Conservation (phyloP, 2,329 filamentous ascomycete species). For the Exophiala dermatitidis region DNA sequence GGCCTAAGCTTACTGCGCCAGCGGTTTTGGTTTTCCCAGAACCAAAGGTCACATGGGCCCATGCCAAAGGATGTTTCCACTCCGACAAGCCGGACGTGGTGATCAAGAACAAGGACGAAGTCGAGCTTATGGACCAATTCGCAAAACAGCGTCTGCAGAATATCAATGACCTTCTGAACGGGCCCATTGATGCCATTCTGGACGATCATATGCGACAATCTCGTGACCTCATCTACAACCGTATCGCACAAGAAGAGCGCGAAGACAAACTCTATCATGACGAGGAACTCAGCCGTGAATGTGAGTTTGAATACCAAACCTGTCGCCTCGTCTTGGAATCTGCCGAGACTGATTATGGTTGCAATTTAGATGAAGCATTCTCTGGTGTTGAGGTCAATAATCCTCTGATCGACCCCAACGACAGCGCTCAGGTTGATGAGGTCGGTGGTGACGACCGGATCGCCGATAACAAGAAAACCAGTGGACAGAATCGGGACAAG, state of each 20-base stretch:
- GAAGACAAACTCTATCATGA: no score
- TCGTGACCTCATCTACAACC: neutral
- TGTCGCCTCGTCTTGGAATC: no score
- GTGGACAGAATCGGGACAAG: no score
- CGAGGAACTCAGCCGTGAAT: no score
- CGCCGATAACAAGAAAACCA: no score
- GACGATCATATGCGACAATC: neutral
- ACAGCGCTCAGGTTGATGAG: neutral
- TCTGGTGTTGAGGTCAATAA: no score
- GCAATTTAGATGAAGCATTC: no score
- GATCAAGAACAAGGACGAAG: conserved; percentile 1
- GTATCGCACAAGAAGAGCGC: neutral
- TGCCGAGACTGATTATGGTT: no score
- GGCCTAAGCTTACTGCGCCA: neutral
- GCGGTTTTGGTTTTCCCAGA: neutral
- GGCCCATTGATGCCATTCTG: neutral
- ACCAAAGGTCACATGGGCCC: conserved; percentile 9
- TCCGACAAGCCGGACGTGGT: conserved; percentile 8
- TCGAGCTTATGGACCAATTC: conserved; percentile 9
- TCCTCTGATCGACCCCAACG: neutral
- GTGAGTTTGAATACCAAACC: no score
- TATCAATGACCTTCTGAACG: conserved; percentile 5
- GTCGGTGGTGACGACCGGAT: no score
- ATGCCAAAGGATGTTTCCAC: conserved; percentile 12
- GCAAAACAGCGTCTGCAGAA: conserved; percentile 4